Percentiles rank a stretch among this genome's conserved stretches.
These are phyloP conservation scores for Uronychia setigera DNA, from an alignment of 73 alveolate species.

Conservation along the genomic window DNA sequence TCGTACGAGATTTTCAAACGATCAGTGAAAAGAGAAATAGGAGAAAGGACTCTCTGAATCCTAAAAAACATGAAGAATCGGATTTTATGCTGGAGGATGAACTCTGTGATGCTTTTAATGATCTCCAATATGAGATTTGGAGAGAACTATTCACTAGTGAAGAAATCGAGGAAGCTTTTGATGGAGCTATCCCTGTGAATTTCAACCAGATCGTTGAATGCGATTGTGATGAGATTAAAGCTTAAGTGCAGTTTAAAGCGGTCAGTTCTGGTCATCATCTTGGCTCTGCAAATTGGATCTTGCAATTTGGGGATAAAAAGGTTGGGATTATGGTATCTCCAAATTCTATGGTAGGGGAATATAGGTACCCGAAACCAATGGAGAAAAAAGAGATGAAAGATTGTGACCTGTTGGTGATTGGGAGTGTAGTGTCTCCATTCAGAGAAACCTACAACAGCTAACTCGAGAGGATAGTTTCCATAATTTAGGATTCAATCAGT, in stretches of 20 bases:
- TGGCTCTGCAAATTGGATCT: conserved; percentile 26
- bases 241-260: conserved; percentile 6
- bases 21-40: background rate
- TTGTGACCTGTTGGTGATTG: conserved; percentile 17
- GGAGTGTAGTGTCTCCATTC: background rate
- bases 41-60: background rate
- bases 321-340: conserved; percentile 13
- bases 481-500: background rate
- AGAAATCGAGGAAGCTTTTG: conserved; percentile 11
- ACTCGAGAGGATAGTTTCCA: background rate
- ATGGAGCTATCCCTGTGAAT: conserved; percentile 13
- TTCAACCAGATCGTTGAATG: conserved; percentile 18
- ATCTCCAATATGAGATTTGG: conserved; percentile 5
- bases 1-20: background rate
- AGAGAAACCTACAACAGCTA: background rate
- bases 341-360: background rate
- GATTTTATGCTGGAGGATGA: conserved; percentile 7
- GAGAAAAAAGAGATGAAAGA: background rate
- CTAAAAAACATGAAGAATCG: background rate
- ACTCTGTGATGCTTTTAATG: conserved; percentile 9
- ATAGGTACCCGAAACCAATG: conserved; percentile 10
- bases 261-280: conserved; percentile 24
- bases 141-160: conserved; percentile 11
- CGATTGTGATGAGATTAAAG: background rate
- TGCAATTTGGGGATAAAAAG: background rate